Evolutionary conservation across 805 yeast species (phyloP), one percentile per base, ranked within the genome.

Genomic region (Danielia oregonensis): DNA sequence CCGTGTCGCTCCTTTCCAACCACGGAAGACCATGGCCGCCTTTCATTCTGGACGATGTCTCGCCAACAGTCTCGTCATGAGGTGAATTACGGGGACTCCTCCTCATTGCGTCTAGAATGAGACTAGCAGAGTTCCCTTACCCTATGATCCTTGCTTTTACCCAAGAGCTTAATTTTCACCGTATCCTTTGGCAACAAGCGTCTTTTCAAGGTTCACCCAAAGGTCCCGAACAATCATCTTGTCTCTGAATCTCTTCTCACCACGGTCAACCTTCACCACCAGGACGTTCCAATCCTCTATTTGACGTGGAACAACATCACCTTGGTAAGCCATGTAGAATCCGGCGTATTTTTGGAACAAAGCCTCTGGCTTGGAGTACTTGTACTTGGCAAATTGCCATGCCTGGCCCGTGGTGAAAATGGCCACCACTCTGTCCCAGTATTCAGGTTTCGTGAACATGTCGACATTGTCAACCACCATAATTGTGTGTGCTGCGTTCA

Each of bases 351-450:
- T 79, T 52, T 83, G 93, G 60, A 93, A 93, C 44, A 93, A 68
- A 28, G 68, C 68, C 40, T 82, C 78, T 2, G 98, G 96, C 35
- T 81, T 78, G 25, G 78, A 71, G 78, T 88, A 83, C 55, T 82
- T 84, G 61, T 91, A 93, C 50, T 79, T 77, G 53, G 85, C 78
- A 63, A 93, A 86, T 63, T 93, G 99, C 99, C 99, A 93, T 35
- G 81, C 71, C 64, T 93, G 98, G 9, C 99, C 99, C 8, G 97
- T 91, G 12, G 96, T 91, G 65, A 93, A 82, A 24, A 93, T 85
- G 0, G 95, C 97, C 31, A 91, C 86, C 1, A 93, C 97, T 39
- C 98, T 75, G 54, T 87, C 95, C 99, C 99, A 93, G 62, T 93
- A 87, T 57, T 93, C 97, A 3, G 96, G 95, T 56, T 89, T 91